A percentile compares a stretch with the other conserved stretches of the same genome.
phyloP scores from a whole-genome alignment of 73 alveolate genomes.

The Paramecium biaurelia region DNA sequence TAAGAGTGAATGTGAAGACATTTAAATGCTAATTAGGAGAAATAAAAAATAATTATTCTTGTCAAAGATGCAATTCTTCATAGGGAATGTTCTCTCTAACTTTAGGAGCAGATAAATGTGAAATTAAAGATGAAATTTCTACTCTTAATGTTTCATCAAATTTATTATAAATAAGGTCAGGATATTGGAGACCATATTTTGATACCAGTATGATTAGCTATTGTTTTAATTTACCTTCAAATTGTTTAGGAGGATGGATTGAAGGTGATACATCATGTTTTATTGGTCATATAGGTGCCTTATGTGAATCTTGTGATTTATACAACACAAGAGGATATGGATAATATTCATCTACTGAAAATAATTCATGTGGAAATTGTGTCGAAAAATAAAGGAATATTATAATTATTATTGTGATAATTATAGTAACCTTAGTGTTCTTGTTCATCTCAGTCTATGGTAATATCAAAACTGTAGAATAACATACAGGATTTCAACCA shows the following conservation, averaged over 20 bases:
- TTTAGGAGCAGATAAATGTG: background rate
- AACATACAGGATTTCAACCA: too few relatives aligned
- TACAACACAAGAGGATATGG: background rate
- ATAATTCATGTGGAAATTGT: slow-evolving; percentile 37
- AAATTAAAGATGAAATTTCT: background rate
- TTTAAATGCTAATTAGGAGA: background rate
- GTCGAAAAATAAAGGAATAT: too few relatives aligned
- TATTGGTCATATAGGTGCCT: slow-evolving; percentile 32
- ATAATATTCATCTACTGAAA: background rate
- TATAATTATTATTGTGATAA: too few relatives aligned
- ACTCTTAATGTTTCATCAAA: background rate
- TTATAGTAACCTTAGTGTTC: too few relatives aligned
- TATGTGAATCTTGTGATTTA: slow-evolving; percentile 37
- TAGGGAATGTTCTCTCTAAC: background rate
- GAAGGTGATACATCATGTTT: background rate
- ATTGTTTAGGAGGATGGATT: slow-evolving; percentile 20
- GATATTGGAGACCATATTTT: slow-evolving; percentile 46
- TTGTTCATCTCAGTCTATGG: too few relatives aligned
- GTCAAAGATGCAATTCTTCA: background rate
- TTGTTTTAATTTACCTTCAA: background rate
- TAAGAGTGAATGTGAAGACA: background rate
- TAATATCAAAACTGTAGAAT: too few relatives aligned
- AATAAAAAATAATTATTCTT: background rate
- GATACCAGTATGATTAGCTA: background rate
- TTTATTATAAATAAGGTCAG: background rate